Percentiles rank a stretch among this genome's conserved stretches.
Evolutionary conservation across 768 basidiomycete genomes (phyloP).

Genomic region (Suillus ampliporus): DNA sequence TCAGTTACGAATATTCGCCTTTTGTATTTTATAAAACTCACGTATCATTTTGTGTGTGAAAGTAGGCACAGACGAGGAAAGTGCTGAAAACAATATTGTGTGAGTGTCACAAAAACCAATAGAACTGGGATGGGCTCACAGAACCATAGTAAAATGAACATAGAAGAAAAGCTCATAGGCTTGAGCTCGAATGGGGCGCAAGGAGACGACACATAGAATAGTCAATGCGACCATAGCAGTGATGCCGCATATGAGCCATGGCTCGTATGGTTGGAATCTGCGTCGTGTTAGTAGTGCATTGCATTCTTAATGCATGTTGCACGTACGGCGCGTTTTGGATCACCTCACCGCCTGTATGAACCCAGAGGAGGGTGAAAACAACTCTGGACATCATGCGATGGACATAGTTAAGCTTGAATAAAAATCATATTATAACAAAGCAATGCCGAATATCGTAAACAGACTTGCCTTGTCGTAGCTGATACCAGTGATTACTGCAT

Average conservation of each 20-base stretch:
- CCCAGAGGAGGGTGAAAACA: slow-evolving; percentile 50
- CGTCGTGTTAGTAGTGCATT: background rate
- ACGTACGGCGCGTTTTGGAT: slow-evolving; percentile 7
- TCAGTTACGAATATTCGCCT: background rate
- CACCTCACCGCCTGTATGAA: slow-evolving; percentile 52
- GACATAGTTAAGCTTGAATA: slow-evolving; percentile 35
- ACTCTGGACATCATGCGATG: slow-evolving; percentile 54
- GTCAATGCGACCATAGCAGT: slow-evolving; percentile 44
- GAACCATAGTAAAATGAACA: slow-evolving; percentile 47
- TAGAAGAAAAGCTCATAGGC: slow-evolving; percentile 56
- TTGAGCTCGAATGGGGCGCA: slow-evolving; percentile 51
- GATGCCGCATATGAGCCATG: slow-evolving; percentile 34
- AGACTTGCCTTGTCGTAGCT: slow-evolving; percentile 51
- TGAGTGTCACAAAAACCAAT: background rate
- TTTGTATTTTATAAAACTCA: background rate
- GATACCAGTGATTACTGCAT: slow-evolving; percentile 56
- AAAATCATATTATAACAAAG: background rate
- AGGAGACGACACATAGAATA: slow-evolving; percentile 47
- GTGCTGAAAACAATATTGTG: slow-evolving; percentile 24
- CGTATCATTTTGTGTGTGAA: slow-evolving; percentile 29
- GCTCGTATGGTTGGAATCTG: slow-evolving; percentile 12
- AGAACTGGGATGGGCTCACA: slow-evolving; percentile 30
- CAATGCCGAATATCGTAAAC: background rate
- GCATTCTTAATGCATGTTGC: background rate
- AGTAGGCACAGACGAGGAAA: slow-evolving; percentile 38